phyloP scores from a whole-genome alignment of 176 grass and related monocot genomes.

The Eleusine coracana region DNA sequence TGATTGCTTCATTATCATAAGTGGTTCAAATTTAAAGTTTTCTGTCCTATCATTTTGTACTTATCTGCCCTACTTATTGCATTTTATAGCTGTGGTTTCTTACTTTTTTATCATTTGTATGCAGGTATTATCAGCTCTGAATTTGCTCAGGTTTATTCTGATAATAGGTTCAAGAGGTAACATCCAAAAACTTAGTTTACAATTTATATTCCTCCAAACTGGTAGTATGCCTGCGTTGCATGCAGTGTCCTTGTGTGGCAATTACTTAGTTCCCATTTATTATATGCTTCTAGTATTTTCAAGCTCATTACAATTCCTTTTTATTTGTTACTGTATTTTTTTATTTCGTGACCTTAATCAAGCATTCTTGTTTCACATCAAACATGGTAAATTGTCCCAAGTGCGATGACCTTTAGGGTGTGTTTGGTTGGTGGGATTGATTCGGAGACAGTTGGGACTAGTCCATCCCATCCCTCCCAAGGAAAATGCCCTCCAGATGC shows the following conservation, averaged over 20 bases:
- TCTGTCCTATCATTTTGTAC: slow-evolving; percentile 33
- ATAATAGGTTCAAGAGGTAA: slow-evolving; percentile 86
- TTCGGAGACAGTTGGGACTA: too few relatives aligned
- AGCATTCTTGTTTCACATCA: slow-evolving; percentile 3
- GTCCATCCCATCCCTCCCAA: too few relatives aligned
- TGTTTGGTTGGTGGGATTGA: too few relatives aligned
- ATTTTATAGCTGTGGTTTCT: not conserved
- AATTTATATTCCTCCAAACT: not conserved
- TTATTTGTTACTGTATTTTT: not conserved
- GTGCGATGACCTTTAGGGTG: slow-evolving; percentile 2
- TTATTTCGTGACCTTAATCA: not conserved
- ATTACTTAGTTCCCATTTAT: not conserved
- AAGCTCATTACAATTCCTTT: not conserved
- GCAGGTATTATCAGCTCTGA: slow-evolving; percentile 86
- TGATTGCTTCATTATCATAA: not conserved
- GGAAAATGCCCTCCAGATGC: too few relatives aligned
- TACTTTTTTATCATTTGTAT: slow-evolving; percentile 3
- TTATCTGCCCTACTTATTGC: slow-evolving; percentile 19
- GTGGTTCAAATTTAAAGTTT: not conserved
- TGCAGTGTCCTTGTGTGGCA: not conserved
- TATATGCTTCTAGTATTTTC: not conserved
- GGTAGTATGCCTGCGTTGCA: not conserved
- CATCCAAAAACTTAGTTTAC: not conserved
- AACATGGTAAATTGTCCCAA: not conserved
- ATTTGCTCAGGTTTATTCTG: slow-evolving; percentile 80